phyloP scores from a whole-genome alignment of 2,329 filamentous ascomycete species.

The Bipolaris oryzae region DNA sequence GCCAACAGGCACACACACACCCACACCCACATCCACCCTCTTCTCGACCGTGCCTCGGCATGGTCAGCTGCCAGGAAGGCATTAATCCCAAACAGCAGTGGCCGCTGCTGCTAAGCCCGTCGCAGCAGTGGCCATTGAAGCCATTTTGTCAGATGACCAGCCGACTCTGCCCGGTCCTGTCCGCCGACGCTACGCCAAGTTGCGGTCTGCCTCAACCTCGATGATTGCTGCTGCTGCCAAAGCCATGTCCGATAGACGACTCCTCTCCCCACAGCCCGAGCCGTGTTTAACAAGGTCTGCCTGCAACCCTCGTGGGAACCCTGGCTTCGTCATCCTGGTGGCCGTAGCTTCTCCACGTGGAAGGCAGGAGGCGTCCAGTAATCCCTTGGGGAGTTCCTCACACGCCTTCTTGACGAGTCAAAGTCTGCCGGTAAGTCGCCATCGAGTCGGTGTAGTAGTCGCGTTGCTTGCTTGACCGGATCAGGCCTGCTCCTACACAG shows the following conservation, averaged over 20 bases:
- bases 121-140: slow-evolving; percentile 10
- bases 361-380: slow-evolving; percentile 20
- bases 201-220: slow-evolving; percentile 28
- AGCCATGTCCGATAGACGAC: slow-evolving; percentile 19
- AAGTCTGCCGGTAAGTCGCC: slow-evolving; percentile 16
- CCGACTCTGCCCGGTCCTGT: slow-evolving; percentile 27
- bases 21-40: too few relatives aligned
- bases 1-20: slow-evolving; percentile 4
- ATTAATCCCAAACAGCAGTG: slow-evolving; percentile 24
- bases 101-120: slow-evolving; percentile 14
- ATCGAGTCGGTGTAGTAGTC: slow-evolving; percentile 29
- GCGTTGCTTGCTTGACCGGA: slow-evolving; percentile 21
- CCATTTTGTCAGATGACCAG: slow-evolving; percentile 20
- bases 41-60: slow-evolving; percentile 6
- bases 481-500: slow-evolving; percentile 4
- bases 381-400: slow-evolving; percentile 4
- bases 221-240: slow-evolving; percentile 6
- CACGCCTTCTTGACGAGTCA: slow-evolving; percentile 16
- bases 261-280: slow-evolving; percentile 20
- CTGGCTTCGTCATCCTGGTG: slow-evolving; percentile 11
- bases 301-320: slow-evolving; percentile 18
- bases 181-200: slow-evolving; percentile 27
- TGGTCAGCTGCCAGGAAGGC: slow-evolving; percentile 26
- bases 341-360: slow-evolving; percentile 25
- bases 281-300: slow-evolving; percentile 13